phyloP scores from a whole-genome alignment of 2,329 filamentous ascomycete species.

The Salinomyces thailandicus region DNA sequence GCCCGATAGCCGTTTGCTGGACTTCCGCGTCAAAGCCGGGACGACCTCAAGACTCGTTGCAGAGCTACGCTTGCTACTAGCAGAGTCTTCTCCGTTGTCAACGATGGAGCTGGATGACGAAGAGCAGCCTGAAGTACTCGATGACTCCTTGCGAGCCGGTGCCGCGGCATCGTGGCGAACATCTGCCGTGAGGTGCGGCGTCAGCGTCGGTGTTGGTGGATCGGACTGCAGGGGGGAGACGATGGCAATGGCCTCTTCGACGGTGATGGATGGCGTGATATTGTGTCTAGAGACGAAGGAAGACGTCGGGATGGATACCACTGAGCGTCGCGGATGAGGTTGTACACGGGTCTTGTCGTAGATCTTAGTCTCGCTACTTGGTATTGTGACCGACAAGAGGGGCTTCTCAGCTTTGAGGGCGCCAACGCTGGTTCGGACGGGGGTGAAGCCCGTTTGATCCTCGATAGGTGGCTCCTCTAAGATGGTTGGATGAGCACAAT shows the following conservation, averaged over 20 bases:
- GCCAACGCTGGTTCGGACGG: constrained; percentile 6
- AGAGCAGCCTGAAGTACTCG: constrained; percentile 11
- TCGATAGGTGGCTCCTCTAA: constrained; percentile 7
- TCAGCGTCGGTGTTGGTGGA: too few species aligned
- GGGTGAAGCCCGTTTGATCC: constrained; percentile 11
- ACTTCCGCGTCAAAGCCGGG: constrained; percentile 5
- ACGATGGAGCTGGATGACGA: constrained; percentile 25
- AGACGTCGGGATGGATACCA: constrained; percentile 9
- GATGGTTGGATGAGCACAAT: constrained; percentile 3
- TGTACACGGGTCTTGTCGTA: constrained; percentile 8
- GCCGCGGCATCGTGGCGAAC: too few species aligned
- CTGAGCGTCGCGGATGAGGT: constrained; percentile 6
- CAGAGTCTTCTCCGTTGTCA: constrained; percentile 26
- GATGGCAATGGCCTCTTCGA: constrained; percentile 3
- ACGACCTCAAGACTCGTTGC: constrained; percentile 15
- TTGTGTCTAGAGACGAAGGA: constrained; percentile 12
- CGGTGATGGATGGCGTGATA: constrained; percentile 8
- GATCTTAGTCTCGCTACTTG: constrained; percentile 5
- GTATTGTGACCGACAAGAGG: constrained; percentile 15
- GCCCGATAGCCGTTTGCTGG: constrained; percentile 6
- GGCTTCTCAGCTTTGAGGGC: constrained; percentile 1
- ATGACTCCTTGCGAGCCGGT: too few species aligned
- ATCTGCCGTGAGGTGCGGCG: too few species aligned
- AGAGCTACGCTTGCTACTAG: constrained; percentile 24
- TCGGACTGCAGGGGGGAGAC: too few species aligned